Evolutionary conservation across 2,329 filamentous ascomycete genomes (phyloP).

Genomic region (Trichoderma endophyticum): DNA sequence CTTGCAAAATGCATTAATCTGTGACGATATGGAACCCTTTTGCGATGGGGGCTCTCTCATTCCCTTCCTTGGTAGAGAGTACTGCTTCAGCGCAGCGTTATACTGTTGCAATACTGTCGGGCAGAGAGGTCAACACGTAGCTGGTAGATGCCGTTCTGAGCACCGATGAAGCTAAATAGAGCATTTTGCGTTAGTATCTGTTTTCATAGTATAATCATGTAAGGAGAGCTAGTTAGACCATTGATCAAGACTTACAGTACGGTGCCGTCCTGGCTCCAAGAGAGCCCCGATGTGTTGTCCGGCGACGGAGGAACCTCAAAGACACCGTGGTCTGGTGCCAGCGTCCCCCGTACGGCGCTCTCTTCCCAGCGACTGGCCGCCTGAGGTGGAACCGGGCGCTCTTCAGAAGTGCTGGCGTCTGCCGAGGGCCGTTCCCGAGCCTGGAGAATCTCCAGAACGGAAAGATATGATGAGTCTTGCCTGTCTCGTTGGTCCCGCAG

Average conservation of each 20-base stretch:
- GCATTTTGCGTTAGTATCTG: constrained; percentile 23
- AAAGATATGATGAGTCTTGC: constrained; percentile 37
- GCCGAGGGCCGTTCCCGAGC: constrained; percentile 31
- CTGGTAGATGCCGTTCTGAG: constrained; percentile 74
- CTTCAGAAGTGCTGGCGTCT: constrained; percentile 36
- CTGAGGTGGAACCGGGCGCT: constrained; percentile 37
- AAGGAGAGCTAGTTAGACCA: not conserved
- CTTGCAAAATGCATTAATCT: not conserved
- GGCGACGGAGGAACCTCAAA: constrained; percentile 46
- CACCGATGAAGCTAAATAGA: constrained; percentile 53
- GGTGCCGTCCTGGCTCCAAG: constrained; percentile 60
- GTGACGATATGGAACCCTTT: not conserved
- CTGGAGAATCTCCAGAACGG: constrained; percentile 38
- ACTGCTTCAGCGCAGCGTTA: constrained; percentile 45
- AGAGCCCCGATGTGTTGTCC: constrained; percentile 59
- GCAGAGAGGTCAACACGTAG: constrained; percentile 62
- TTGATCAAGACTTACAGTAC: constrained; percentile 49
- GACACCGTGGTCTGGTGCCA: constrained; percentile 37
- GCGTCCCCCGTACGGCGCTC: constrained; percentile 33
- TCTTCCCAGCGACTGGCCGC: constrained; percentile 39
- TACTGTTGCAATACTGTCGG: constrained; percentile 57
- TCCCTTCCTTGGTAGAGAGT: not conserved
- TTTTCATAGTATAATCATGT: not conserved
- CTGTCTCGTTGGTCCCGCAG: constrained; percentile 36
- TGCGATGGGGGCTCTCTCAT: not conserved